Conservation (phyloP, 2,329 filamentous ascomycete genomes). For the Cryphonectria radicalis region DNA sequence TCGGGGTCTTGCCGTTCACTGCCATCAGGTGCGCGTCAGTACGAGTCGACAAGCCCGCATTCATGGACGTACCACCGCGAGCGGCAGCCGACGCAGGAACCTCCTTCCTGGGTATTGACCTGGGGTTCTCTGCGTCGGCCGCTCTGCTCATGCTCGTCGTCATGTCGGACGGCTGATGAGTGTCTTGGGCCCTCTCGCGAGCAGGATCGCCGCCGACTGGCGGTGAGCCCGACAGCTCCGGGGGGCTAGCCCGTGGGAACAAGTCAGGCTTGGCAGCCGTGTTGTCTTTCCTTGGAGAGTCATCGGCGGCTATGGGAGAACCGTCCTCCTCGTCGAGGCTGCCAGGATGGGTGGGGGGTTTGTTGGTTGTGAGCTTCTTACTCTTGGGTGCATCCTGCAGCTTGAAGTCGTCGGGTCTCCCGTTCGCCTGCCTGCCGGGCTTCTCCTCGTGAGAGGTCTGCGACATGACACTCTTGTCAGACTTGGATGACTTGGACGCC, state of each 20-base stretch:
- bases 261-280: constrained; percentile 37
- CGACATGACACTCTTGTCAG: constrained; percentile 39
- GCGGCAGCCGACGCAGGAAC: constrained; percentile 46
- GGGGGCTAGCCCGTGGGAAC: constrained; percentile 39
- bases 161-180: constrained; percentile 49
- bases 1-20: constrained; percentile 44
- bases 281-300: constrained; percentile 43
- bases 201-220: constrained; percentile 64
- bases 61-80: constrained; percentile 48
- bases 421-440: constrained; percentile 42
- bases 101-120: constrained; percentile 69
- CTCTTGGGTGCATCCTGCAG: constrained; percentile 79
- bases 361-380: constrained; percentile 50
- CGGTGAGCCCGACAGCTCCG: constrained; percentile 47
- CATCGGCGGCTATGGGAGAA: constrained; percentile 44
- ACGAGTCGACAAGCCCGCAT: constrained; percentile 22
- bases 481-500: constrained; percentile 50
- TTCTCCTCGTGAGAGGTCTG: constrained; percentile 46
- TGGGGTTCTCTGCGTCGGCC: constrained; percentile 45
- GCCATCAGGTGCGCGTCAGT: constrained; percentile 26
- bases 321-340: constrained; percentile 44
- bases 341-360: constrained; percentile 51
- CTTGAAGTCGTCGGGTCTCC: constrained; percentile 68
- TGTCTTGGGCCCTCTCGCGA: constrained; percentile 59
- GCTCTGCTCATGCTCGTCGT: constrained; percentile 45